phyloP scores from a whole-genome alignment of 2,329 filamentous ascomycete genomes.

The Fusarium solani-melongenae region DNA sequence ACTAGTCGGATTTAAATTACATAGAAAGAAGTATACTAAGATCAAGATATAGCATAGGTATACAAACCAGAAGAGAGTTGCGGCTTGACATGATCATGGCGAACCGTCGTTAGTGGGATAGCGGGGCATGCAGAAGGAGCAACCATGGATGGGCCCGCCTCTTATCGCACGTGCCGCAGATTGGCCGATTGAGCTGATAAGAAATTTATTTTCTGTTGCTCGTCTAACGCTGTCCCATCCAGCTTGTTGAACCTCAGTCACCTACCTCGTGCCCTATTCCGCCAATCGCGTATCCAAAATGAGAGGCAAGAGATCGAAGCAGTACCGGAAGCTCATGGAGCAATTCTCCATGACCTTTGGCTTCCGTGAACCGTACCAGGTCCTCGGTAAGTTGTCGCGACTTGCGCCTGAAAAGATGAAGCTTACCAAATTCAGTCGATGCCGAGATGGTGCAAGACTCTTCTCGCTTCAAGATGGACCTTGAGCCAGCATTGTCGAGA shows the following conservation, averaged over 20 bases:
- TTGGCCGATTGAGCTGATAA: slow-evolving; percentile 45
- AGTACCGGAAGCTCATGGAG: slow-evolving; percentile 87
- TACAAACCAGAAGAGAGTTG: not conserved
- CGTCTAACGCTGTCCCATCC: slow-evolving; percentile 17
- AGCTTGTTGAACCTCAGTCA: slow-evolving; percentile 1
- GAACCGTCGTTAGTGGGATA: slow-evolving; percentile 3
- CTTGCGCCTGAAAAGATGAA: slow-evolving; percentile 6
- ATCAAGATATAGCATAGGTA: not conserved
- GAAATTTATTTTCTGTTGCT: slow-evolving; percentile 52
- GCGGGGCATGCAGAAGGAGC: slow-evolving; percentile 20
- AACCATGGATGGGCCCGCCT: not conserved
- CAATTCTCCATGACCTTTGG: slow-evolving; percentile 88
- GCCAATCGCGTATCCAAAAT: slow-evolving; percentile 45
- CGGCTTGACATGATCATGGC: not conserved
- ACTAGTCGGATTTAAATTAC: slow-evolving; percentile 3
- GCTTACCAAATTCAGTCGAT: slow-evolving; percentile 68
- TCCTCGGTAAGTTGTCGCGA: slow-evolving; percentile 67
- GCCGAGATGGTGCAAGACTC: slow-evolving; percentile 86
- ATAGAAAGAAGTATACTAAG: slow-evolving; percentile 13
- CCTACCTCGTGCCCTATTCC: not conserved
- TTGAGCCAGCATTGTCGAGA: slow-evolving; percentile 79
- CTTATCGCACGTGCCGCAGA: slow-evolving; percentile 51
- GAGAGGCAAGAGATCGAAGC: slow-evolving; percentile 64
- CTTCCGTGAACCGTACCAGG: slow-evolving; percentile 95
- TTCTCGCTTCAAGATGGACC: slow-evolving; percentile 87